These are phyloP conservation scores for Flagelloscypha sp. DNA, from an alignment of 768 basidiomycete species.

Conservation along the genomic window DNA sequence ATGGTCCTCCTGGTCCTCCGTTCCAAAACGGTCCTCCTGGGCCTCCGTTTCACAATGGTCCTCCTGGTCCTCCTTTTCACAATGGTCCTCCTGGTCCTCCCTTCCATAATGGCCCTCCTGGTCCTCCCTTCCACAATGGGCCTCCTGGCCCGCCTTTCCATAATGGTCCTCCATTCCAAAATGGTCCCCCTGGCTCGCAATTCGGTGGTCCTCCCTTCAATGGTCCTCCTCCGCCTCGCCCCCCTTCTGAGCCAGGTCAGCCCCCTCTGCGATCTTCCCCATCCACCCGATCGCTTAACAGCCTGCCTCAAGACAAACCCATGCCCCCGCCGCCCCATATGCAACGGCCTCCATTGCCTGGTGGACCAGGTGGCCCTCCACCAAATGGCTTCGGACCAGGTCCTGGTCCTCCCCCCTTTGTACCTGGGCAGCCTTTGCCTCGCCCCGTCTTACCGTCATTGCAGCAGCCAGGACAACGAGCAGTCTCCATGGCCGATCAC, in stretches of 20 bases:
- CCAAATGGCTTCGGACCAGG: slow-evolving; percentile 28
- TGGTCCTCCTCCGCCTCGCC: slow-evolving; percentile 26
- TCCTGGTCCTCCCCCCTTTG: too few species aligned
- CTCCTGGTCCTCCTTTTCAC: slow-evolving; percentile 11
- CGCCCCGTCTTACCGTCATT: slow-evolving; percentile 59
- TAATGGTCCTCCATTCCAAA: slow-evolving; percentile 11
- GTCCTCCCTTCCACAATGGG: slow-evolving; percentile 6
- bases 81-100: slow-evolving; percentile 5
- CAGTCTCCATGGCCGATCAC: slow-evolving; percentile 42
- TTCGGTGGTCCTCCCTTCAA: slow-evolving; percentile 1
- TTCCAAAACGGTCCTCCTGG: slow-evolving; percentile 9
- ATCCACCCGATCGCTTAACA: slow-evolving; percentile 52
- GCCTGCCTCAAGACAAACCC: slow-evolving; percentile 37
- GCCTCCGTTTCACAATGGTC: slow-evolving; percentile 12
- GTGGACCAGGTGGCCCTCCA: slow-evolving; percentile 28
- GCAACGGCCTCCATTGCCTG: slow-evolving; percentile 30
- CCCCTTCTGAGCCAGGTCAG: slow-evolving; percentile 37
- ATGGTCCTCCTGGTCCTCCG: slow-evolving; percentile 5
- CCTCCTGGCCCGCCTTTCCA: slow-evolving; percentile 8
- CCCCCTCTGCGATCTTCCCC: slow-evolving; percentile 37
- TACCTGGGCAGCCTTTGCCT: slow-evolving; percentile 35
- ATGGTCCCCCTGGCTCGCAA: slow-evolving; percentile 8
- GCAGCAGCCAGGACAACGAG: slow-evolving; percentile 43
- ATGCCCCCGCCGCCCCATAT: too few species aligned
- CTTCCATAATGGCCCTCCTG: slow-evolving; percentile 8